These are phyloP conservation scores for Dryas integrifolia DNA, from an alignment of 331 rosid species.

Conservation along the genomic window DNA sequence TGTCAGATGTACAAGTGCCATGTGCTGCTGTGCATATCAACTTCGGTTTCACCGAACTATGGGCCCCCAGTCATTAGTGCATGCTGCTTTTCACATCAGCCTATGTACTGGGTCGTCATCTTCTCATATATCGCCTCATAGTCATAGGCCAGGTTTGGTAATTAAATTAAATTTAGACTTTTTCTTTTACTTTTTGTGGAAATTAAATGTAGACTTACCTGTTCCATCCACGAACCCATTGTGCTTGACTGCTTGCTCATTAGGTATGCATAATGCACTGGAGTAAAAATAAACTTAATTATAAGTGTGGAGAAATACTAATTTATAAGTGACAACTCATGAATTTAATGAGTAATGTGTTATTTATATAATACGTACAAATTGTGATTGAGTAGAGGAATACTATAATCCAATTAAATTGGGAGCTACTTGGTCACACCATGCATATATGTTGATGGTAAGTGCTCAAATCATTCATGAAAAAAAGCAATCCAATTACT, in stretches of 20 bases:
- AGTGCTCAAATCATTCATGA: too few species aligned
- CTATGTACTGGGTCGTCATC: neutral
- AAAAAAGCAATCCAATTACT: too few species aligned
- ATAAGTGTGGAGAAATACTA: too few species aligned
- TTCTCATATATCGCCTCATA: neutral
- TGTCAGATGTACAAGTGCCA: constrained; percentile 23
- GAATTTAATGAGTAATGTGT: too few species aligned
- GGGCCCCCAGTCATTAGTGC: constrained; percentile 21
- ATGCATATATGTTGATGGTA: neutral
- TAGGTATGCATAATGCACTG: too few species aligned
- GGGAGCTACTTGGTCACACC: neutral
- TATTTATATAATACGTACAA: too few species aligned
- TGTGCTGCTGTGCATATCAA: constrained; percentile 21
- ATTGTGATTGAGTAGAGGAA: neutral
- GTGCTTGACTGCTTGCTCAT: too few species aligned
- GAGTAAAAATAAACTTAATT: too few species aligned
- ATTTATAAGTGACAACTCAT: too few species aligned
- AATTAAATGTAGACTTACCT: too few species aligned
- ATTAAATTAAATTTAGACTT: neutral
- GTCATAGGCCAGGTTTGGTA: neutral
- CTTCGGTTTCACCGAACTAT: constrained; percentile 39
- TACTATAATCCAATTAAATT: neutral
- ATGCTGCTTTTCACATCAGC: constrained; percentile 7
- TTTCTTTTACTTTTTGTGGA: too few species aligned
- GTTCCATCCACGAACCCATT: too few species aligned